Percentiles rank a stretch among this genome's conserved stretches.
Conservation (phyloP, 345 rosid genomes). For the Carallia pectinifolia region DNA sequence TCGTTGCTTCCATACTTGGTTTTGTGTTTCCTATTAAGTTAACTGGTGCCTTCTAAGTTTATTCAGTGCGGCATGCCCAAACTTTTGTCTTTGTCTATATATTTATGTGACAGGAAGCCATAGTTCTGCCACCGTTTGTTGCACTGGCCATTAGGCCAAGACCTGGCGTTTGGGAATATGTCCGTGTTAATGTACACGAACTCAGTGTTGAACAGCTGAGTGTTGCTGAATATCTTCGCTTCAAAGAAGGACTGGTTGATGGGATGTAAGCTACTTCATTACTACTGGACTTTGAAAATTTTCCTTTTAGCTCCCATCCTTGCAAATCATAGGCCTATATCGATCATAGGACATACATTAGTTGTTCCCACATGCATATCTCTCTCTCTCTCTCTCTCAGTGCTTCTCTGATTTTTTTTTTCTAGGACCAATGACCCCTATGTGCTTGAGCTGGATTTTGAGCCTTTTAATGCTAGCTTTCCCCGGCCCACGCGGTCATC, state of each 20-base stretch:
- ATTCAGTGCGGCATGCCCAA: background rate
- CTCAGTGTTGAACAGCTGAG: constrained; percentile 79
- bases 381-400: background rate
- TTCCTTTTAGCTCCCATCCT: background rate
- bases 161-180: constrained; percentile 98
- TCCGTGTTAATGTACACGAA: constrained; percentile 81
- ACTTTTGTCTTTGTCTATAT: background rate
- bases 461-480: constrained; percentile 82
- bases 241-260: constrained; percentile 90
- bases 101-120: constrained; percentile 66
- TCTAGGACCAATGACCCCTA: constrained; percentile 42
- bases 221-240: constrained; percentile 79
- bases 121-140: constrained; percentile 88
- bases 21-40: background rate
- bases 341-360: background rate
- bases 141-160: constrained; percentile 93
- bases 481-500: constrained; percentile 92
- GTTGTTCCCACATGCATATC: background rate
- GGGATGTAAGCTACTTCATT: constrained; percentile 48
- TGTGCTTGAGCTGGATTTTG: constrained; percentile 93
- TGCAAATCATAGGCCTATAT: background rate
- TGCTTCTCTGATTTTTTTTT: background rate
- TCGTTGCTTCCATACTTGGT: too few relatives aligned
- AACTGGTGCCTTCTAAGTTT: background rate
- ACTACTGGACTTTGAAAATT: background rate